Base-by-base conservation (phyloP, 208 protist species). In the Lotmaria passim region DNA sequence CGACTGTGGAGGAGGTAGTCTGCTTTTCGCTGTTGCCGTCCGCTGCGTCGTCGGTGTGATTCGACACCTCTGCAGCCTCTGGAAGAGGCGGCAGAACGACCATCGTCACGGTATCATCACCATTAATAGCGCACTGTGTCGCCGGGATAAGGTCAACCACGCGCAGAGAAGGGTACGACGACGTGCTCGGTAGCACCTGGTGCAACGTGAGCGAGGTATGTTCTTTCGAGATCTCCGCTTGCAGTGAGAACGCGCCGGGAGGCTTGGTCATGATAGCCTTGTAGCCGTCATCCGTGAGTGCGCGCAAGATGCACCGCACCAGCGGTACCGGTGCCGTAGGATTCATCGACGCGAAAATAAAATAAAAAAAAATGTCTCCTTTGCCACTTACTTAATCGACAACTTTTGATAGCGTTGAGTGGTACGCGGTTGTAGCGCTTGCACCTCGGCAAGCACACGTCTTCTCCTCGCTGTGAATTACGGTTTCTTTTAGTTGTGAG, bases 81-180 rank as follows among this genome's bases (percentile, higher is more conserved):
- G 30, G 21, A 3, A 11, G 19, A 10, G 89, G 89, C 23, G 85
- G 86, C 12, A 94, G 70, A 1, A 94, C 86, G 38, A 94, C 72
- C 48, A 90, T 72, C 12, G 86, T 94, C 0, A 77, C 83, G 15
- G 41, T 57, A 6, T 85, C 79, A 21, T 69, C 61, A 5, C 46
- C 41, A 14, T 39, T 69, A 10, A 91, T 60, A 6, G 36, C 31
- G 46, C 79, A 82, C 44, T 30, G 23, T 1, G 89, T 94, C 19
- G 85, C 79, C 0, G 89, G 89, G 19, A 81, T 73, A 4, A 91
- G 61, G 62, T 94, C 89, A 23, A 90, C 73, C 0, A 92, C 86
- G 3, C 38, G 70, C 34, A 94, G 60, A 12, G 53, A 60, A 5
- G 82, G 84, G 62, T 87, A 87, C 17, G 51, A 34, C 11, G 44